Conservation (phyloP, 495 filamentous ascomycete genomes). For the Aspergillus sparsus region DNA sequence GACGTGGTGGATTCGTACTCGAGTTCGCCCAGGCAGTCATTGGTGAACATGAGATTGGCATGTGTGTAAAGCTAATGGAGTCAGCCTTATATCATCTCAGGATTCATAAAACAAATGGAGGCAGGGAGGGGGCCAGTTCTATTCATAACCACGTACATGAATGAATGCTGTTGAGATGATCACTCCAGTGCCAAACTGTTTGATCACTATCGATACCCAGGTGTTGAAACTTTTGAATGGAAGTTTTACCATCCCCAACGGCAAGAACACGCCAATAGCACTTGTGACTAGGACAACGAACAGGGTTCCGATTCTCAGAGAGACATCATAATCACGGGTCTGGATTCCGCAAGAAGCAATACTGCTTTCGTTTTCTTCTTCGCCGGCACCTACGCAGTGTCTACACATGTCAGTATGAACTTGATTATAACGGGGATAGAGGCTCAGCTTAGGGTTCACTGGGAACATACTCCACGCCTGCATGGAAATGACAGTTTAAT, state of each 20-base stretch:
- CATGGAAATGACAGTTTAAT: constrained; percentile 62
- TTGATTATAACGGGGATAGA: background rate
- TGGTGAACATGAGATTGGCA: constrained; percentile 61
- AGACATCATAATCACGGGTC: constrained; percentile 59
- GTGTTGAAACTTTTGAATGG: constrained; percentile 41
- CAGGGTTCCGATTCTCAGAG: constrained; percentile 58
- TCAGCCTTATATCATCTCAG: constrained; percentile 14
- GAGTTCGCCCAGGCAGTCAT: constrained; percentile 61
- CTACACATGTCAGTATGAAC: constrained; percentile 25
- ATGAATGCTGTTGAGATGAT: constrained; percentile 72
- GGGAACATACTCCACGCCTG: constrained; percentile 59
- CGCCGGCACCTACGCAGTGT: constrained; percentile 50
- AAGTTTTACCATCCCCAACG: constrained; percentile 39
- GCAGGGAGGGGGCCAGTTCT: background rate
- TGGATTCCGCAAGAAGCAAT: constrained; percentile 41
- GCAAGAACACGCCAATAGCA: constrained; percentile 46
- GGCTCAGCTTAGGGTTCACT: background rate
- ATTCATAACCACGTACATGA: constrained; percentile 48
- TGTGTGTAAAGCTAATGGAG: constrained; percentile 59
- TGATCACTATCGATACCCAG: constrained; percentile 48
- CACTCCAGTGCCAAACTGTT: constrained; percentile 75
- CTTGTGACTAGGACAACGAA: constrained; percentile 60
- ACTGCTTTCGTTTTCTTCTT: constrained; percentile 30
- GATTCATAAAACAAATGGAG: background rate
- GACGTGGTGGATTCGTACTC: constrained; percentile 61